Evolutionary conservation across 108 stramenopile genomes (phyloP).

Genomic region (Nitzschia sp.): DNA sequence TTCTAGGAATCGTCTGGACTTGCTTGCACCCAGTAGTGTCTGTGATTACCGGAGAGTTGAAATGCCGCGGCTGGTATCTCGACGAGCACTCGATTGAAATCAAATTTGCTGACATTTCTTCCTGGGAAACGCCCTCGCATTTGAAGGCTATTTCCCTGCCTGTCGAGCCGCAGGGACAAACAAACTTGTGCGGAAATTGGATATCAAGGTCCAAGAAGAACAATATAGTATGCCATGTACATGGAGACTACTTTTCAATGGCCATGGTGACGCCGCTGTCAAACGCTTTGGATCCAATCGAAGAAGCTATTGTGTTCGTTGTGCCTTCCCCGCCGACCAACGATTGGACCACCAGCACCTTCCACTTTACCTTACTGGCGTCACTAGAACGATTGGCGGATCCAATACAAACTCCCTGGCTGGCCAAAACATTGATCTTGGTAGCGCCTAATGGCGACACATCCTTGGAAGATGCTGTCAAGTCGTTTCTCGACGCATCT

Average conservation of each 20-base stretch:
- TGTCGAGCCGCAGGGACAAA: neutral
- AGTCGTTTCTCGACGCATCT: slow-evolving; percentile 45
- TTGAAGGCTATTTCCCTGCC: slow-evolving; percentile 1
- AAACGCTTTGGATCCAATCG: slow-evolving; percentile 42
- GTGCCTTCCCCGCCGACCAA: slow-evolving; percentile 23
- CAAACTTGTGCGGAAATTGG: neutral
- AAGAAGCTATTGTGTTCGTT: slow-evolving; percentile 80
- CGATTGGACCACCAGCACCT: slow-evolving; percentile 54
- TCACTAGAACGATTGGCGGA: slow-evolving; percentile 54
- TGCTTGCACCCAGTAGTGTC: slow-evolving; percentile 69
- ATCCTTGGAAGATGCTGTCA: slow-evolving; percentile 35
- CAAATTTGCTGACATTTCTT: slow-evolving; percentile 16
- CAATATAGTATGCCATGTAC: slow-evolving; percentile 23
- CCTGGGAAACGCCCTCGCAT: slow-evolving; percentile 3
- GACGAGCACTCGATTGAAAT: slow-evolving; percentile 84
- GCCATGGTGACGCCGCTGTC: slow-evolving; percentile 44
- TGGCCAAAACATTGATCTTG: slow-evolving; percentile 75
- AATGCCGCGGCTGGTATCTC: slow-evolving; percentile 78
- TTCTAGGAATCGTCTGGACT: slow-evolving; percentile 76
- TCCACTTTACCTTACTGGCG: slow-evolving; percentile 54
- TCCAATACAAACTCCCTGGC: slow-evolving; percentile 60
- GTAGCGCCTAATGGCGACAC: slow-evolving; percentile 50
- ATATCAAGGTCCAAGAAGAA: neutral
- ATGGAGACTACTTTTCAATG: slow-evolving; percentile 54
- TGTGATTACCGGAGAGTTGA: slow-evolving; percentile 72